Evolutionary conservation across 352 stramenopile genomes (phyloP), one percentile per base, ranked within the genome.

Genomic region (Pythium rishiriense): DNA sequence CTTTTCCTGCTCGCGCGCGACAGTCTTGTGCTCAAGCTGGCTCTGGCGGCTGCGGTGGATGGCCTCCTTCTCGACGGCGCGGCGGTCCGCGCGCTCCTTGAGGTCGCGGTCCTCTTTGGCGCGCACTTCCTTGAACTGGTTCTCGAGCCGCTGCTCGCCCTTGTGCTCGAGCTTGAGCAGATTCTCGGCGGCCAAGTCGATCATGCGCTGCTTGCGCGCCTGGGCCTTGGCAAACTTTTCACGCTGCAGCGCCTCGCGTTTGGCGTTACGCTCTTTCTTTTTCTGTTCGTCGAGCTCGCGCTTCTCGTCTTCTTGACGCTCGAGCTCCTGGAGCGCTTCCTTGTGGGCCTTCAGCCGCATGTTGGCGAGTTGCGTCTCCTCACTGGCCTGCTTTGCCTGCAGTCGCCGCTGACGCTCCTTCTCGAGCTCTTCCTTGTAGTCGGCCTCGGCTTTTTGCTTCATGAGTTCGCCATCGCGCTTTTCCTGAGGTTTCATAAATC

Each of bases 121-220:
- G 3, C 78, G 84, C 19, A 93, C 84, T 62, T 95, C 81, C 9
- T 79, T 79, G 56, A 73, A 83, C 61, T 93, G 83, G 55, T 83
- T 81, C 24, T 87, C 58, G 1, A 95, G 64, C 15, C 84, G 81
- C 41, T 69, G 22, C 14, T 93, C 81, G n/a, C 75, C 76, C 47
- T 85, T 74, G 7, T 81, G 73, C 58, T 91, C 81, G 14, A 92
- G 60, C 46, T 90, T 79, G 28, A 91, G 57, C 24, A 95, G 59
- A 48, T 91, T 90, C 22, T 91, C 75, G 15, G 79, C 82, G 28
- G 79, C 86, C 55, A 91, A 69, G 49, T 95, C 83, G 46, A 95
- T 93, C 86, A 95, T 93, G 21, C 81, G 82, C 62, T 93, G 83
- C 54, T 93, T 93, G 47, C 83, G 71, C 33, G 82, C 72, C 35